A percentile compares a stretch with the other conserved stretches of the same genome.
These are phyloP conservation scores for Zasmidium citrigriseum DNA, from an alignment of 2,329 filamentous ascomycete genomes.

Conservation along the genomic window DNA sequence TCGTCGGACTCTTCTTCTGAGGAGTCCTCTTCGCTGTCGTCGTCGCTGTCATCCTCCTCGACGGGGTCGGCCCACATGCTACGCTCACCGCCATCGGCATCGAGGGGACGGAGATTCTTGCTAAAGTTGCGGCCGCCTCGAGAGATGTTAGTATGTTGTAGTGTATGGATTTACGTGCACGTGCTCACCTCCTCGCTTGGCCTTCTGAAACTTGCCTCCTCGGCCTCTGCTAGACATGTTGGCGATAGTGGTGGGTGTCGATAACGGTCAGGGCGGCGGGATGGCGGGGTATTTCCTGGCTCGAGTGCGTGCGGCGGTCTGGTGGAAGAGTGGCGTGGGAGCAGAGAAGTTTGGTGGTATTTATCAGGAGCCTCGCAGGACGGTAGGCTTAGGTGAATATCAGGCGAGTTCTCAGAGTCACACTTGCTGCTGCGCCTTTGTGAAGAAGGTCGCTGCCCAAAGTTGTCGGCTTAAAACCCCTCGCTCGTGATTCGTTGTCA, in stretches of 20 bases:
- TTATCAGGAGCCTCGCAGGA: not conserved
- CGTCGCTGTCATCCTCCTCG: conserved; percentile 55
- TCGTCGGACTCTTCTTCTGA: conserved; percentile 47
- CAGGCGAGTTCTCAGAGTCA: not conserved
- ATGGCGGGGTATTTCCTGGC: not conserved
- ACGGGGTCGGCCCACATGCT: conserved; percentile 75
- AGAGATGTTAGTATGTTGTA: conserved; percentile 20
- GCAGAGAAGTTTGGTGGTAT: not conserved
- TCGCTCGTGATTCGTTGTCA: conserved; percentile 3
- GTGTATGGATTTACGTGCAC: conserved; percentile 24
- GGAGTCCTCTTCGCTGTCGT: conserved; percentile 50
- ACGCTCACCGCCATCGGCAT: conserved; percentile 84
- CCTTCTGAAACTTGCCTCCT: conserved; percentile 93
- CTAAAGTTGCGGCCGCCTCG: conserved; percentile 94
- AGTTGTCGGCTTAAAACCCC: not conserved
- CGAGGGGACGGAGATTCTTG: conserved; percentile 81
- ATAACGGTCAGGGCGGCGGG: conserved; percentile 1
- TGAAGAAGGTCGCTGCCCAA: not conserved
- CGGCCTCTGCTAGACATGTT: conserved; percentile 68
- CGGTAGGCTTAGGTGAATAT: not conserved
- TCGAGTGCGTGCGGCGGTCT: conserved; percentile 6
- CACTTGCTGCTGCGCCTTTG: not conserved
- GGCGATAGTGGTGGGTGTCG: conserved; percentile 21
- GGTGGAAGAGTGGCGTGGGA: not conserved
- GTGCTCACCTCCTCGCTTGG: conserved; percentile 78